phyloP scores from a whole-genome alignment of 2,329 filamentous ascomycete genomes.

The Fusarium miscanthi region DNA sequence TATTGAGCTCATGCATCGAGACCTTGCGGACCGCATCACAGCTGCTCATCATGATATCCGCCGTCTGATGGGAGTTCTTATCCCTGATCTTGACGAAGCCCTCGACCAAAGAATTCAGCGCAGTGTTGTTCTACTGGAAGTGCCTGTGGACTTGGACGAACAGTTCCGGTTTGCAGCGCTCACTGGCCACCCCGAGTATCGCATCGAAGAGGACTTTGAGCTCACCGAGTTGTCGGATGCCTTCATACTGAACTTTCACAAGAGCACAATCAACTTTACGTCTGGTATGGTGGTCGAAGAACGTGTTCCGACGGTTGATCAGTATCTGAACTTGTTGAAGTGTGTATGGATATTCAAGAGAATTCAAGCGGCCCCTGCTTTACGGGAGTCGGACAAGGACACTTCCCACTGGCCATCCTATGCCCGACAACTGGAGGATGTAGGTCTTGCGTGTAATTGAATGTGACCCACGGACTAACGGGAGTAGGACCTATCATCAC shows the following conservation, averaged over 20 bases:
- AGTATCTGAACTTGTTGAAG: conserved; percentile 50
- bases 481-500: conserved; percentile 42
- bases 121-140: conserved; percentile 15
- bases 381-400: conserved; percentile 25
- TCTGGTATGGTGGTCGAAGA: conserved; percentile 45
- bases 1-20: conserved; percentile 44
- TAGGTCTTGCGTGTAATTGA: conserved; percentile 13
- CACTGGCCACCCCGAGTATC: conserved; percentile 35
- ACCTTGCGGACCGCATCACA: conserved; percentile 40
- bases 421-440: conserved; percentile 47
- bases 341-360: conserved; percentile 48
- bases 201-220: conserved; percentile 36
- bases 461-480: conserved; percentile 5
- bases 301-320: conserved; percentile 36
- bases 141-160: conserved; percentile 42
- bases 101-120: conserved; percentile 36
- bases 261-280: conserved; percentile 42
- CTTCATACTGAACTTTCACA: conserved; percentile 47
- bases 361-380: conserved; percentile 30
- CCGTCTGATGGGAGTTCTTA: conserved; percentile 41
- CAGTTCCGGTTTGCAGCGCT: conserved; percentile 41
- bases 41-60: conserved; percentile 40
- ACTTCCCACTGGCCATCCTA: conserved; percentile 53
- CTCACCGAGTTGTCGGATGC: conserved; percentile 48
- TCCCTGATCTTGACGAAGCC: conserved; percentile 43